Evolutionary conservation across 768 basidiomycete genomes (phyloP).

Genomic region (Mycena amicta): DNA sequence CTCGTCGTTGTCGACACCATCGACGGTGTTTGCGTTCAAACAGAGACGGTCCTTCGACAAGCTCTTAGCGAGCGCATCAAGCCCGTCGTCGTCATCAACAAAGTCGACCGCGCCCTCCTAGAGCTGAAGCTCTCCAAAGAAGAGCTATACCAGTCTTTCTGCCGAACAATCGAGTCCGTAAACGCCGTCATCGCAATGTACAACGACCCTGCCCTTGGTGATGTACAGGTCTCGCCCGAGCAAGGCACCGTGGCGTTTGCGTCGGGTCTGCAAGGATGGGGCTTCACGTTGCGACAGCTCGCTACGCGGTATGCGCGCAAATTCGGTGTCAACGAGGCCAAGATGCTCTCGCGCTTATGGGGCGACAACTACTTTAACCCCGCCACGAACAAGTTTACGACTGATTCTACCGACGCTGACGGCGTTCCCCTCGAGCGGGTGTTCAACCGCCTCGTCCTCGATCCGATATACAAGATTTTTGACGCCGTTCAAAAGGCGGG

Average conservation of each 20-base stretch:
- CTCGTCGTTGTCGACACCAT: constrained; percentile 99
- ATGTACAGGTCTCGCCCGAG: constrained; percentile 98
- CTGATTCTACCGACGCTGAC: constrained; percentile 69
- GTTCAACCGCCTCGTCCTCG: constrained; percentile 97
- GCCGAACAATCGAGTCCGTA: constrained; percentile 94
- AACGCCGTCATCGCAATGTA: constrained; percentile 99
- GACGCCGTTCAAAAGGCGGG: constrained; percentile 72
- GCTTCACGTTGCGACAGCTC: constrained; percentile 98
- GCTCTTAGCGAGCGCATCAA: constrained; percentile 98
- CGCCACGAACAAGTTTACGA: constrained; percentile 93
- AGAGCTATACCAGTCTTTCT: constrained; percentile 95
- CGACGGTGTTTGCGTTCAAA: constrained; percentile 99
- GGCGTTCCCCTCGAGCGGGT: constrained; percentile 93
- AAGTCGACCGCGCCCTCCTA: constrained; percentile 98
- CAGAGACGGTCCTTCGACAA: constrained; percentile 98
- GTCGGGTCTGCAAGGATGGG: constrained; percentile 99
- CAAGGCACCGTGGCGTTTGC: constrained; percentile 98
- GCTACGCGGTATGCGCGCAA: constrained; percentile 93
- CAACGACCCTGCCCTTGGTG: constrained; percentile 90
- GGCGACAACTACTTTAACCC: constrained; percentile 99
- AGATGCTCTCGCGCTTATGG: constrained; percentile 75
- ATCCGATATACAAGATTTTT: constrained; percentile 98
- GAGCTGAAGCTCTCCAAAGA: constrained; percentile 98
- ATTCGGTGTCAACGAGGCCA: constrained; percentile 98
- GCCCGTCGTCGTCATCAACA: constrained; percentile 99